phyloP scores from a whole-genome alignment of 805 yeast species.

The Wickerhamomyces alni region DNA sequence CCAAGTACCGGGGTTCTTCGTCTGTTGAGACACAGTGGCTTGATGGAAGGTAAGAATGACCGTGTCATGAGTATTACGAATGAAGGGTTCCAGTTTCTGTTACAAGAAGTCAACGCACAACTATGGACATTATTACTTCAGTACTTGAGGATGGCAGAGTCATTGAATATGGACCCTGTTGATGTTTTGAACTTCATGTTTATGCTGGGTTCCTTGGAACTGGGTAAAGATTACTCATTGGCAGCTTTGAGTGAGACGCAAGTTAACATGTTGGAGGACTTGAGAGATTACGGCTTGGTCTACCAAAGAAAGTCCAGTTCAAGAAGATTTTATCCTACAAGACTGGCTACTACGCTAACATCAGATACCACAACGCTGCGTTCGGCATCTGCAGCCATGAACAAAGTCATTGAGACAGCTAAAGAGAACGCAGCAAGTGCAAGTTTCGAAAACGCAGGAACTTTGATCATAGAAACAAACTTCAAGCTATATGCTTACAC shows the following conservation, averaged over 20 bases:
- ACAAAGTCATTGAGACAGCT: slow-evolving; percentile 47
- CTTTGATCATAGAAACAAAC: slow-evolving; percentile 87
- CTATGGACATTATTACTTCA: slow-evolving; percentile 90
- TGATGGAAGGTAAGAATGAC: slow-evolving; percentile 64
- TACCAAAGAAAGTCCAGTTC: slow-evolving; percentile 57
- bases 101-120: slow-evolving; percentile 91
- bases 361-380: slow-evolving; percentile 71
- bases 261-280: slow-evolving; percentile 77
- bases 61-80: slow-evolving; percentile 67
- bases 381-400: slow-evolving; percentile 71
- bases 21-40: slow-evolving; percentile 69
- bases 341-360: slow-evolving; percentile 83
- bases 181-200: slow-evolving; percentile 92
- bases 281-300: slow-evolving; percentile 86
- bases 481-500: slow-evolving; percentile 91
- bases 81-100: slow-evolving; percentile 86
- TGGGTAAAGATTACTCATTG: slow-evolving; percentile 80
- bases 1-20: slow-evolving; percentile 83
- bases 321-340: slow-evolving; percentile 78
- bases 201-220: slow-evolving; percentile 85
- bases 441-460: slow-evolving; percentile 41
- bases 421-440: slow-evolving; percentile 14
- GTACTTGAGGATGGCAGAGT: slow-evolving; percentile 79
- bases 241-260: slow-evolving; percentile 74
- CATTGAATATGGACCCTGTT: slow-evolving; percentile 87